Percentiles rank a stretch among this genome's conserved stretches.
Evolutionary conservation across 2,329 filamentous ascomycete genomes (phyloP).

Genomic region (Colletotrichum spaethianum): DNA sequence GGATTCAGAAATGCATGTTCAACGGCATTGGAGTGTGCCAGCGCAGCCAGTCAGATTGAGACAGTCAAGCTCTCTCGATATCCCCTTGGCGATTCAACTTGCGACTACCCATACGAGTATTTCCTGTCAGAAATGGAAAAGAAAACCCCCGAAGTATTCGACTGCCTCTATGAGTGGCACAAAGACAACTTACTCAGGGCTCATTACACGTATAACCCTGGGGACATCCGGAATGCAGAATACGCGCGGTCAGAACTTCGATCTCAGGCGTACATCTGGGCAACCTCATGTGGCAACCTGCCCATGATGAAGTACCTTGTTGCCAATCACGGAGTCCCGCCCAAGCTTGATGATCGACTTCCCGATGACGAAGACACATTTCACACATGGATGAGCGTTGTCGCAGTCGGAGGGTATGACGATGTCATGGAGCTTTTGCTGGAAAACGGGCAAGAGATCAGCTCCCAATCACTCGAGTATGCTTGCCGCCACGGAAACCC

Average conservation of each 20-base stretch:
- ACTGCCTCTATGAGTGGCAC: slow-evolving; percentile 7
- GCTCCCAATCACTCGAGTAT: slow-evolving; percentile 2
- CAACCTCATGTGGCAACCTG: neutral
- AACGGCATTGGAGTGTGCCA: neutral
- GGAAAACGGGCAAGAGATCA: neutral
- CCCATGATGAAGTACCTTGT: slow-evolving; percentile 6
- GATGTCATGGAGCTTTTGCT: slow-evolving; percentile 1
- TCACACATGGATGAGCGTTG: neutral
- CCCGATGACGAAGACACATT: neutral
- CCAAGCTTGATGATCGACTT: too few relatives aligned
- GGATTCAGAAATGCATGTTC: neutral
- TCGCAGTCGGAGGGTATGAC: too few relatives aligned
- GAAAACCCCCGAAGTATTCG: slow-evolving; percentile 3
- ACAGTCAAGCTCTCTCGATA: slow-evolving; percentile 15
- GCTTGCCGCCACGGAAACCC: slow-evolving; percentile 4
- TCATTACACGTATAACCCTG: neutral
- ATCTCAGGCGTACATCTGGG: neutral
- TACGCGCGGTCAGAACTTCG: slow-evolving; percentile 10
- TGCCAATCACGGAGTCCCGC: neutral
- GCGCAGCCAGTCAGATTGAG: neutral
- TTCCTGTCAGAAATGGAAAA: neutral
- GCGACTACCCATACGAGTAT: neutral
- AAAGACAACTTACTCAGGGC: slow-evolving; percentile 4
- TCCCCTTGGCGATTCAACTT: slow-evolving; percentile 8
- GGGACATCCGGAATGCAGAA: neutral